These are phyloP conservation scores for Dactylellina cionopaga DNA, from an alignment of 2,329 filamentous ascomycete species.

Conservation along the genomic window DNA sequence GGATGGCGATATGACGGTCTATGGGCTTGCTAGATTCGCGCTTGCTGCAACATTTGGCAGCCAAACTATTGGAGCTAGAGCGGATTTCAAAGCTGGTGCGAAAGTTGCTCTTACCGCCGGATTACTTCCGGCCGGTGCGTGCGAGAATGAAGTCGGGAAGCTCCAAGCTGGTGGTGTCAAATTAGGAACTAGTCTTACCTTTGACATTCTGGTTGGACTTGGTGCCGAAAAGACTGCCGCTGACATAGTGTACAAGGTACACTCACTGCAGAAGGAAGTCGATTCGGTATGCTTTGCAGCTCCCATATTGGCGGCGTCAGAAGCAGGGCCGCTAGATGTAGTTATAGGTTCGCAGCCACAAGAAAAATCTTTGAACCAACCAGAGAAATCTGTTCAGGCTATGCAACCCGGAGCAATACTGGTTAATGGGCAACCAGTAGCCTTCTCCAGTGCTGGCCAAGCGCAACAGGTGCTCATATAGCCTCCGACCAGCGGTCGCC, in stretches of 20 bases:
- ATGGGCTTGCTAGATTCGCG: constrained; percentile 7
- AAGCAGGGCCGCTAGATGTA: not conserved
- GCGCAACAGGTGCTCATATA: no score
- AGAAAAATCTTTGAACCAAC: no score
- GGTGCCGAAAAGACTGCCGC: not conserved
- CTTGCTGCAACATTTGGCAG: constrained; percentile 2
- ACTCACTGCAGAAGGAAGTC: not conserved
- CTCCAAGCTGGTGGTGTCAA: constrained; percentile 6
- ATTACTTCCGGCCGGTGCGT: not conserved
- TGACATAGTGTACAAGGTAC: constrained; percentile 10
- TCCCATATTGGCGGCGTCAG: not conserved
- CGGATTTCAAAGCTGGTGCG: constrained; percentile 16
- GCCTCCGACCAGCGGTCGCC: no score
- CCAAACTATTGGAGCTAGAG: constrained; percentile 2
- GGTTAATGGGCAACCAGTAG: no score
- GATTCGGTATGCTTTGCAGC: constrained; percentile 1
- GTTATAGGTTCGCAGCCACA: no score
- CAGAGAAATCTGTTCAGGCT: no score
- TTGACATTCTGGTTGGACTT: constrained; percentile 1
- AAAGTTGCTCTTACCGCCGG: constrained; percentile 17
- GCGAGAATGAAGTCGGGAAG: not conserved
- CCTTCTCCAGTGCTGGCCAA: no score
- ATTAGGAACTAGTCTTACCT: not conserved
- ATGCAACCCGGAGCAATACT: no score
- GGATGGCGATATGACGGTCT: constrained; percentile 4